Evolutionary conservation across 1,139 yeast genomes (phyloP).

Genomic region (Meyerozyma sp.): DNA sequence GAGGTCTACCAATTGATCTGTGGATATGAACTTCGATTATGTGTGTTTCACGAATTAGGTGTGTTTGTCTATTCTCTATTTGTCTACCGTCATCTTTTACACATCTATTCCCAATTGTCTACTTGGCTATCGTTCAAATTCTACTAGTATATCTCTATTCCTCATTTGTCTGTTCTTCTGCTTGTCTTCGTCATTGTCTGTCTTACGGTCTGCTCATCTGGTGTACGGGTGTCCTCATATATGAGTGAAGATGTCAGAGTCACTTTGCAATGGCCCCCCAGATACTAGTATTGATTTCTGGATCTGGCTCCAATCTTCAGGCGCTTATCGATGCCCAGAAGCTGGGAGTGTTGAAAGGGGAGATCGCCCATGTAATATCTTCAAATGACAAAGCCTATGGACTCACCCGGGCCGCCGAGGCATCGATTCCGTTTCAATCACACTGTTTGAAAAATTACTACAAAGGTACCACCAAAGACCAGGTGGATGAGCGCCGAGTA

Average conservation of each 20-base stretch:
- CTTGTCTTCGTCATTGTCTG: too few species aligned
- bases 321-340: slow-evolving; percentile 78
- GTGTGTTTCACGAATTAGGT: too few species aligned
- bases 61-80: too few species aligned
- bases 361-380: slow-evolving; percentile 72
- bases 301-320: slow-evolving; percentile 90
- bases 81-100: too few species aligned
- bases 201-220: not conserved
- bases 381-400: slow-evolving; percentile 84
- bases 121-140: too few species aligned
- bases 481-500: slow-evolving; percentile 46
- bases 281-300: slow-evolving; percentile 82
- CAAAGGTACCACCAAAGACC: slow-evolving; percentile 63
- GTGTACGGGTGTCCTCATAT: not conserved
- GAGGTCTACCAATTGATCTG: too few species aligned
- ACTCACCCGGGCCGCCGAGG: slow-evolving; percentile 65
- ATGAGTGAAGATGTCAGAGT: not conserved
- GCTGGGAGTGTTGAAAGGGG: slow-evolving; percentile 43
- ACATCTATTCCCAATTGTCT: too few species aligned
- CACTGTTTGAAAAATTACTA: slow-evolving; percentile 76
- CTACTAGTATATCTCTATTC: too few species aligned
- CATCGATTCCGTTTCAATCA: slow-evolving; percentile 60
- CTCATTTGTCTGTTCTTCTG: too few species aligned
- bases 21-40: too few species aligned
- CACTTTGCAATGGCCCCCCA: not conserved